phyloP scores from a whole-genome alignment of 2,329 filamentous ascomycete genomes.

The Penicillium sp. region DNA sequence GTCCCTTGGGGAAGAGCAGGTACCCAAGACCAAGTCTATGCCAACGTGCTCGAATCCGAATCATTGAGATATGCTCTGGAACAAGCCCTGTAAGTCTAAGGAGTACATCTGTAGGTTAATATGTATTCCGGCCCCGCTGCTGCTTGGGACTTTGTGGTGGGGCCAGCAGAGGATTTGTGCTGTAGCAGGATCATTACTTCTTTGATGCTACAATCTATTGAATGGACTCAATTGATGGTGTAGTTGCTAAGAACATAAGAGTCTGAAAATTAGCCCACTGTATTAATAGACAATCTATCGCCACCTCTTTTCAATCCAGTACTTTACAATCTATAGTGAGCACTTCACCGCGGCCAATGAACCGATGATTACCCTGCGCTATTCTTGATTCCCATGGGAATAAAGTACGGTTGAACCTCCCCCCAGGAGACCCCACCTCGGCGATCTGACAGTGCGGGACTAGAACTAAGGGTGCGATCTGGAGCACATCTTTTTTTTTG shows the following conservation, averaged over 20 bases:
- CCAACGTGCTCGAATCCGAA: neutral
- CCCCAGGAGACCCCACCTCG: constrained; percentile 8
- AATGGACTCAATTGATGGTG: neutral
- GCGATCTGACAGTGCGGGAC: constrained; percentile 37
- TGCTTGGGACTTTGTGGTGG: constrained; percentile 2
- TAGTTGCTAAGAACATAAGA: no score
- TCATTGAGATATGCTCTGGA: neutral
- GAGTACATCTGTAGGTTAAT: neutral
- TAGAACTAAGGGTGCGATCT: constrained; percentile 7
- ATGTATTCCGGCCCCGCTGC: neutral
- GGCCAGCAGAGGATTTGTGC: neutral
- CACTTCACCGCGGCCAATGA: neutral
- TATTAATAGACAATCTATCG: neutral
- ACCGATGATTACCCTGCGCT: neutral
- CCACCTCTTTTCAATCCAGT: neutral
- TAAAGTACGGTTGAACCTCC: neutral
- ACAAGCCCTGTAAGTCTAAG: neutral
- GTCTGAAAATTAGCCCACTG: no score
- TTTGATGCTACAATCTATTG: neutral
- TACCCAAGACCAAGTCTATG: no score
- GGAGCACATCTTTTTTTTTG: constrained; percentile 29
- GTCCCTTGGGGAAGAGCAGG: no score
- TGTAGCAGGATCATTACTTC: neutral
- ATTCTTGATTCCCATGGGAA: neutral
- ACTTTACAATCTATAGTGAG: neutral